Evolutionary conservation across 2,329 filamentous ascomycete genomes (phyloP).

Genomic region (Fusarium caatingaense): DNA sequence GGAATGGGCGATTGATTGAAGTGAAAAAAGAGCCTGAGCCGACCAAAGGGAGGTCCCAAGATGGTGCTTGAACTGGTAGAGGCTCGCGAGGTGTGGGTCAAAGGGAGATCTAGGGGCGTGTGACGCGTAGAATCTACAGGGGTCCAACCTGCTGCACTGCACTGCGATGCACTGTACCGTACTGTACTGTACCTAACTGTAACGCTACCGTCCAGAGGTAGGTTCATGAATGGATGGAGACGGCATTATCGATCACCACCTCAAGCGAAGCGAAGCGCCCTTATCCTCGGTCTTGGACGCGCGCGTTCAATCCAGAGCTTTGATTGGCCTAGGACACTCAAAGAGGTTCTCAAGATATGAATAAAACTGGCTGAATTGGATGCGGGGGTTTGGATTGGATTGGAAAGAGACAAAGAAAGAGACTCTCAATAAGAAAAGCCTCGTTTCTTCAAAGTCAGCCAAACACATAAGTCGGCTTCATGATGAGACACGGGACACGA

Average conservation of each 20-base stretch:
- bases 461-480: constrained; percentile 3
- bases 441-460: background rate
- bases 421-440: background rate
- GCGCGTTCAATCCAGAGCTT: constrained; percentile 20
- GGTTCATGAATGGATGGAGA: background rate
- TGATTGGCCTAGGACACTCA: constrained; percentile 1
- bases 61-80: constrained; percentile 10
- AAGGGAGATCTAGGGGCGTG: constrained; percentile 26
- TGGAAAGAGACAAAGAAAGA: background rate
- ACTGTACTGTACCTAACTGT: background rate
- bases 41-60: constrained; percentile 35
- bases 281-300: constrained; percentile 23
- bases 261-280: constrained; percentile 12
- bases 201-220: constrained; percentile 9
- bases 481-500: constrained; percentile 23
- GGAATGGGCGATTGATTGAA: constrained; percentile 30
- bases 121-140: constrained; percentile 4
- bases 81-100: constrained; percentile 17
- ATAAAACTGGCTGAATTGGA: constrained; percentile 9
- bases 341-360: constrained; percentile 4
- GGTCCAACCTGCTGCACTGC: constrained; percentile 4
- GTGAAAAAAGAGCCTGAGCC: constrained; percentile 16
- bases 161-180: background rate
- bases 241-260: constrained; percentile 1
- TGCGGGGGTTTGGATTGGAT: constrained; percentile 11